phyloP scores from a whole-genome alignment of 2,329 filamentous ascomycete species.

The Colletotrichum musicola region DNA sequence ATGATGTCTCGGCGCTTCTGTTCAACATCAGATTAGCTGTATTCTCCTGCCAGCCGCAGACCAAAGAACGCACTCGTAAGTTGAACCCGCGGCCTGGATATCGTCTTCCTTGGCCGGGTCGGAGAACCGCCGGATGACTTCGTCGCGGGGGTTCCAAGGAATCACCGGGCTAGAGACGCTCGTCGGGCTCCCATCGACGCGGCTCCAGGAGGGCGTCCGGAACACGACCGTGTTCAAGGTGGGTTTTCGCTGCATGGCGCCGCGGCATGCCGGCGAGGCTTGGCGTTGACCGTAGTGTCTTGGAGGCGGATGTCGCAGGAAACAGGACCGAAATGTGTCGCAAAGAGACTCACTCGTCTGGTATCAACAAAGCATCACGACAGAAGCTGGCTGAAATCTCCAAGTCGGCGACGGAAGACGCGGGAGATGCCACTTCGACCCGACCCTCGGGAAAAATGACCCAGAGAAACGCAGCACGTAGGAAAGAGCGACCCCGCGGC shows the following conservation, averaged over 20 bases:
- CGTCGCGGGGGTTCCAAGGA: constrained; percentile 33
- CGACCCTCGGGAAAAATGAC: background rate
- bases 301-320: background rate
- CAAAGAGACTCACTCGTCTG: background rate
- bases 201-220: constrained; percentile 29
- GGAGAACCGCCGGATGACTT: constrained; percentile 43
- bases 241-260: constrained; percentile 25
- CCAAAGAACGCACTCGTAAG: constrained; percentile 17
- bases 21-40: constrained; percentile 8
- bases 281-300: background rate
- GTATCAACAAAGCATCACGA: background rate
- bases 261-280: constrained; percentile 34
- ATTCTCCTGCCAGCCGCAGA: background rate
- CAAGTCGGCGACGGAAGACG: background rate
- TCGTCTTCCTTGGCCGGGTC: constrained; percentile 39
- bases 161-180: constrained; percentile 11
- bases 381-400: background rate
- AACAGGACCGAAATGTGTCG: background rate
- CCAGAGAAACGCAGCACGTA: background rate
- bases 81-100: background rate
- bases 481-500: background rate
- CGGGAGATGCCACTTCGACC: background rate
- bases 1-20: constrained; percentile 40
- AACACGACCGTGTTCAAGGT: constrained; percentile 32
- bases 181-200: constrained; percentile 31